phyloP scores from a whole-genome alignment of 108 stramenopile species.

The Skeletonema menzelii region DNA sequence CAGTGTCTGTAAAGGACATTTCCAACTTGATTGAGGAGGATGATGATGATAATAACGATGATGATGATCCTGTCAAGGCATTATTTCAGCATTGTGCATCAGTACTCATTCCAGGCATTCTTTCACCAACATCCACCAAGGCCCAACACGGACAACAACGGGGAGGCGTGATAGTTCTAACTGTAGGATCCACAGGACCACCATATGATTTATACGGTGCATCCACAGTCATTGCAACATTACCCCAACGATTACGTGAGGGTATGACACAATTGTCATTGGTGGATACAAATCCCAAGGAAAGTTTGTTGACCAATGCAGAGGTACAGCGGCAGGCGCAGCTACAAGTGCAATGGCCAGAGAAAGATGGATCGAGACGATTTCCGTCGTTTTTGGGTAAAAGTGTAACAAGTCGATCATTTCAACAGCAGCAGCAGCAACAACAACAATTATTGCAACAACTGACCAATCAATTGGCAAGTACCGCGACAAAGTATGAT shows the following conservation, averaged over 20 bases:
- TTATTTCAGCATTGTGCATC: slow-evolving; percentile 10
- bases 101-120: slow-evolving; percentile 10
- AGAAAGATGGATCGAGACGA: slow-evolving; percentile 2
- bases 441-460: neutral
- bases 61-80: neutral
- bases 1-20: slow-evolving; percentile 23
- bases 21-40: neutral
- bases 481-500: slow-evolving; percentile 16
- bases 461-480: neutral
- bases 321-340: neutral
- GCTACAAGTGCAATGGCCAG: neutral
- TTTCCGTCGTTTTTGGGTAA: neutral
- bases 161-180: slow-evolving; percentile 21
- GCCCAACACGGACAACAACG: no score
- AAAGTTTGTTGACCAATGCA: neutral
- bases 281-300: slow-evolving; percentile 13
- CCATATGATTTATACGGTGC: slow-evolving; percentile 40
- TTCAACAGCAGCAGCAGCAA: neutral
- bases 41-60: slow-evolving; percentile 3
- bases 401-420: neutral
- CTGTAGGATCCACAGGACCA: slow-evolving; percentile 34
- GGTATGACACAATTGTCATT: slow-evolving; percentile 10
- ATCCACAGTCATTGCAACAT: slow-evolving; percentile 21
- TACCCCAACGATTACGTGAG: slow-evolving; percentile 25
- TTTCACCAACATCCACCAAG: neutral